Conservation (phyloP, 345 rosid genomes). For the Odontarrhena argentea region DNA sequence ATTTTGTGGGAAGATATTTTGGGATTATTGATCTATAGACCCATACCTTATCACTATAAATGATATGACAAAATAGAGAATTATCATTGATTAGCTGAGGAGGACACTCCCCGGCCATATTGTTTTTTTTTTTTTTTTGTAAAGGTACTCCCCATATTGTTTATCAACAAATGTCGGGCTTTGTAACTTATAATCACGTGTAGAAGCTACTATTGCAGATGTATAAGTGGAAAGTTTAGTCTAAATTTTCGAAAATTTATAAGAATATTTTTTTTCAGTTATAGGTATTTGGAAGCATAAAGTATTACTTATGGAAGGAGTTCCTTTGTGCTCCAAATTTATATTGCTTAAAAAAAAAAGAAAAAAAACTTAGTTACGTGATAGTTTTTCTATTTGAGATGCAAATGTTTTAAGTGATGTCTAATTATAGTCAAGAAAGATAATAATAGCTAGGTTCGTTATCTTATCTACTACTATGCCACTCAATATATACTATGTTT, state of each 20-base stretch:
- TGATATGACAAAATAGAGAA: slow-evolving; percentile 11
- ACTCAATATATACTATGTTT: too few species aligned
- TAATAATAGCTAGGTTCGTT: slow-evolving; percentile 11
- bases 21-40: slow-evolving; percentile 28
- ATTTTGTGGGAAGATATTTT: slow-evolving; percentile 11
- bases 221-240: neutral
- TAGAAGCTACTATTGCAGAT: neutral
- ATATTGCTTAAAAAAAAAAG: too few species aligned
- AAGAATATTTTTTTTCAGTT: neutral
- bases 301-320: too few species aligned
- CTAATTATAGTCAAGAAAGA: slow-evolving; percentile 4
- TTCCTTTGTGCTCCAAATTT: too few species aligned
- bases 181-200: slow-evolving; percentile 16
- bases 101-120: neutral
- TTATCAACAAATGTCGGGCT: slow-evolving; percentile 33
- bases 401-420: slow-evolving; percentile 19
- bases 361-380: neutral
- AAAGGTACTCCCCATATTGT: slow-evolving; percentile 17
- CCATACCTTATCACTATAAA: slow-evolving; percentile 28
- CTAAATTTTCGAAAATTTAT: neutral
- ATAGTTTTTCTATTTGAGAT: too few species aligned
- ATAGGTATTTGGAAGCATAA: too few species aligned
- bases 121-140: too few species aligned
- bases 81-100: slow-evolving; percentile 17
- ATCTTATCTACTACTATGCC: slow-evolving; percentile 11